Percentiles rank a stretch among this genome's conserved stretches.
Evolutionary conservation across 257 asterid genomes (phyloP).

Genomic region (Solanum gandarillasii): DNA sequence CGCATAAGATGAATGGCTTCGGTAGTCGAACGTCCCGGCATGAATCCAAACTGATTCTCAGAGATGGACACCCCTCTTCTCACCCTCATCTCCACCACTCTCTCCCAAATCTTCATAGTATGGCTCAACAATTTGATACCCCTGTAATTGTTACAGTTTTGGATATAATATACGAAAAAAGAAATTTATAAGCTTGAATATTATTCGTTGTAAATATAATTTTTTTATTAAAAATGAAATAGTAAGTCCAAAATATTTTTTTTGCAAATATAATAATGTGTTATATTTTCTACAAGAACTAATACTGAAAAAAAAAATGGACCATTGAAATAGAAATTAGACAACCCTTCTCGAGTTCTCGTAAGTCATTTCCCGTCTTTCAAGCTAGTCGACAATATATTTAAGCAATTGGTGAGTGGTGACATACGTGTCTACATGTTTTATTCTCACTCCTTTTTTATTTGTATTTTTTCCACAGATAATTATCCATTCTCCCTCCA

Average conservation of each 20-base stretch:
- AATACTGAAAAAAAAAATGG: background rate
- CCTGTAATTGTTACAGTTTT: no score
- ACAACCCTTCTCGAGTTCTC: background rate
- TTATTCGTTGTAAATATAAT: background rate
- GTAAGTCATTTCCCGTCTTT: background rate
- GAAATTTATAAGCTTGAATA: background rate
- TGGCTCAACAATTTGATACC: no score
- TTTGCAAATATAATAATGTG: background rate
- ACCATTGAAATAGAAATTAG: background rate
- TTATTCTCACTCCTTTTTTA: background rate
- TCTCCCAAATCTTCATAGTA: no score
- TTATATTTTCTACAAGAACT: background rate
- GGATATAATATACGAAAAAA: background rate
- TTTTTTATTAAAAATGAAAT: background rate
- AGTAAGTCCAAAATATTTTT: background rate
- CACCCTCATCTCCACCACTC: no score
- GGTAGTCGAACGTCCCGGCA: no score
- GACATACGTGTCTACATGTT: background rate
- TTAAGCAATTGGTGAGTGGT: background rate
- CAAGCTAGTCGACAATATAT: background rate
- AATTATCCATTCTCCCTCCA: background rate
- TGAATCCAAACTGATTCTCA: no score
- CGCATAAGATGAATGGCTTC: no score
- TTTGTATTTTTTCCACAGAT: background rate
- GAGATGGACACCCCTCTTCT: no score